Conservation (phyloP, 2,329 filamentous ascomycete species). For the Zarea fungicola region DNA sequence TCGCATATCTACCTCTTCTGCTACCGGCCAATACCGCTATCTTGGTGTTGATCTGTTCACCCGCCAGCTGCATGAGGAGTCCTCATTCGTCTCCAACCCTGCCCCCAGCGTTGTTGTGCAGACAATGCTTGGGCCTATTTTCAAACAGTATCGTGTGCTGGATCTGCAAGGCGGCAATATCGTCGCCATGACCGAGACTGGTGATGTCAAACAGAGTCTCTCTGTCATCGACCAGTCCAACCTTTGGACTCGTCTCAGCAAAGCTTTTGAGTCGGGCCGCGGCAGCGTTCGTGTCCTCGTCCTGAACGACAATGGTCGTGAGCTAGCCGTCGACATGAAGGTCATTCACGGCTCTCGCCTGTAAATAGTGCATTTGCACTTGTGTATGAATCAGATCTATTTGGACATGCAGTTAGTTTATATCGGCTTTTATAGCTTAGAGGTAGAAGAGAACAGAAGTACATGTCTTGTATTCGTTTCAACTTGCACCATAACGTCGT, state of each 20-base stretch:
- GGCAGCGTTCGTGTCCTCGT: conserved; percentile 93
- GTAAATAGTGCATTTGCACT: conserved; percentile 34
- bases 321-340: conserved; percentile 99
- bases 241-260: conserved; percentile 73
- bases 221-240: conserved; percentile 92
- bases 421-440: conserved; percentile 10
- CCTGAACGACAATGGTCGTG: conserved; percentile 85
- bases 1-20: conserved; percentile 95
- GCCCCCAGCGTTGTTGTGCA: conserved; percentile 94
- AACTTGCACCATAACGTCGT: too few relatives aligned
- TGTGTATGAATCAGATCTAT: conserved; percentile 11
- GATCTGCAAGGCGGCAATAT: conserved; percentile 85
- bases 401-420: conserved; percentile 13
- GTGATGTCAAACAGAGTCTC: conserved; percentile 95
- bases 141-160: conserved; percentile 99
- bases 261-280: conserved; percentile 84
- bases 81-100: conserved; percentile 94
- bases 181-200: conserved; percentile 97
- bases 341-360: conserved; percentile 77
- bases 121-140: conserved; percentile 98
- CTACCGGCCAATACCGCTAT: conserved; percentile 99
- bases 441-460: neutral
- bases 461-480: neutral
- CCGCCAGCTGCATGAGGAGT: conserved; percentile 99
- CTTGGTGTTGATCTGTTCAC: conserved; percentile 99